Base-by-base conservation (phyloP, 257 asterid species). In the Solanum phureja region DNA sequence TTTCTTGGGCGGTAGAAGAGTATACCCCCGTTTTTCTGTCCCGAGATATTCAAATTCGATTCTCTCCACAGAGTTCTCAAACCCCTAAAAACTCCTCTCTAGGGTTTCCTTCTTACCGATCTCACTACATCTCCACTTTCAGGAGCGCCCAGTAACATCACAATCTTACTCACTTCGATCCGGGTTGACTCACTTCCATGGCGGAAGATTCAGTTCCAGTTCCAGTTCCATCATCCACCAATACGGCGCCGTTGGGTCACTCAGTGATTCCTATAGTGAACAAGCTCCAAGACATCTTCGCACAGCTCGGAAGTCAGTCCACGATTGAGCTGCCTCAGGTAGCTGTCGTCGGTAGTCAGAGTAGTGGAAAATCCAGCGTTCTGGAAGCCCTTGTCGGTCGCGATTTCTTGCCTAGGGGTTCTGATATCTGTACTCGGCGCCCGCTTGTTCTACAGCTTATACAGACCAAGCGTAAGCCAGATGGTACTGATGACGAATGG, bases 301-400 rank as follows among this genome's bases (percentile, higher is more conserved):
- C 98, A 62, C 98, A 97, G 86, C 91, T 94, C 35, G 98, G 98
- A 11, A 93, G 94, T 85, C 95, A 95, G 90, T 94, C 98, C 14
- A 91, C 92, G 66, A 92, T 97, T 90, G 98, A 97, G 91, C 88
- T 97, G 89, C 99, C 99, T 52, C 98, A 97, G 93, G 99, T 97
- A 92, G 98, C 96, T 71, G 99, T 97, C 37, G 96, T 97, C 13
- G 99, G 99, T 6, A 95, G 99, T 89, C 99, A 97, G 93, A 97
- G 99, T 92, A 97, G 99, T 82, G 99, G 99, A 6, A 97, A 97
- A 93, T 97, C 99, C 6, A 97, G 99, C 69, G 99, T 97, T 71
- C 90, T 97, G 92, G 99, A 97, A 93, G 95, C 99, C 86, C 93
- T 97, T 21, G 99, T 97, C 9, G 99, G 99, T 16, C 98, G 99